Evolutionary conservation across 495 filamentous ascomycete genomes (phyloP).

Genomic region (Aspergillus panamensis): DNA sequence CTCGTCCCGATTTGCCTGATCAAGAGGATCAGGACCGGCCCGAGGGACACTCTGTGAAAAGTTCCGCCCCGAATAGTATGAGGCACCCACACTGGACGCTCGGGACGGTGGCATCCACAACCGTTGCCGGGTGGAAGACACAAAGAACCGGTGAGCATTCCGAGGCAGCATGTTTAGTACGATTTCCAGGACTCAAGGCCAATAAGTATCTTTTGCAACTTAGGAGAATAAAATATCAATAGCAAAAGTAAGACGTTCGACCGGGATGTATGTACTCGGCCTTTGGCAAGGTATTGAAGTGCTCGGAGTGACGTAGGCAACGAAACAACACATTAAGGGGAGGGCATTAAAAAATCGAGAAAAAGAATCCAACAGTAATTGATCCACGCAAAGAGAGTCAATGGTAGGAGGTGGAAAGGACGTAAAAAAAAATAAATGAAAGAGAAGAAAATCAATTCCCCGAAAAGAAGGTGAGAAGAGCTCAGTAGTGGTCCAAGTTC

Average conservation of each 20-base stretch:
- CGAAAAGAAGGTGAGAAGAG: background rate
- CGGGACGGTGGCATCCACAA: constrained; percentile 17
- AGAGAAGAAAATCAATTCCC: constrained; percentile 10
- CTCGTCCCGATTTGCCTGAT: constrained; percentile 35
- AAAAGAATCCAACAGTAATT: background rate
- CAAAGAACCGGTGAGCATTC: constrained; percentile 22
- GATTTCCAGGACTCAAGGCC: background rate
- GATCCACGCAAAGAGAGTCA: constrained; percentile 3
- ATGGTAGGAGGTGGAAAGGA: constrained; percentile 3
- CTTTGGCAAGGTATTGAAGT: background rate
- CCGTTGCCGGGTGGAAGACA: constrained; percentile 22
- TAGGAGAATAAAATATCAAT: too few species aligned
- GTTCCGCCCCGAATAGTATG: constrained; percentile 22
- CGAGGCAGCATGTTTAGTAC: constrained; percentile 21
- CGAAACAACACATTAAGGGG: background rate
- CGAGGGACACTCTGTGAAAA: constrained; percentile 32
- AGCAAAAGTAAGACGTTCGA: background rate
- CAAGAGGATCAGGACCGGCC: constrained; percentile 30
- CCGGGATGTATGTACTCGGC: background rate
- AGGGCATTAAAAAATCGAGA: background rate
- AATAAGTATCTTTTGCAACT: background rate
- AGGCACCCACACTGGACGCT: constrained; percentile 4
- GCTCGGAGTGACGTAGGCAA: background rate
- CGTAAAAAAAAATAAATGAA: constrained; percentile 12
- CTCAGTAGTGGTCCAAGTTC: too few species aligned